Conservation (phyloP, 257 asterid species). For the Lycium barbarum region DNA sequence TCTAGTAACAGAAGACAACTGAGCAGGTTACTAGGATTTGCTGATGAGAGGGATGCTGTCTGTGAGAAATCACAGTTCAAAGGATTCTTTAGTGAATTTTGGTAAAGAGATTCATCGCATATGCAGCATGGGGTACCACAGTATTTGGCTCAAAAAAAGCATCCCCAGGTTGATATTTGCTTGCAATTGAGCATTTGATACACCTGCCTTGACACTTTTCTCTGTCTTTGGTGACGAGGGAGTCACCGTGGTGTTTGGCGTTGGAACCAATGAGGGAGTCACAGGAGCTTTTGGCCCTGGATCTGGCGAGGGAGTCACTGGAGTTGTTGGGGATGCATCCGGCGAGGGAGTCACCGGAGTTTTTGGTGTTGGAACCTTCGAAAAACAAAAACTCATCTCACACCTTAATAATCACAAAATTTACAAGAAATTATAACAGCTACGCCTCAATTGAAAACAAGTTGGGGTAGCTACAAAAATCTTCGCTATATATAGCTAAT, state of each 20-base stretch:
- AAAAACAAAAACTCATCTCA: constrained; percentile 1
- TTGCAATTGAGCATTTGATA: constrained; percentile 51
- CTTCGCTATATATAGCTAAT: neutral
- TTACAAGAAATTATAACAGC: neutral
- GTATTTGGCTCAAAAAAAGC: constrained; percentile 70
- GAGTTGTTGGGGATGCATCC: constrained; percentile 31
- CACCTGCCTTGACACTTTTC: constrained; percentile 60
- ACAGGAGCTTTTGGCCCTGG: constrained; percentile 31
- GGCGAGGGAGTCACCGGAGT: constrained; percentile 8
- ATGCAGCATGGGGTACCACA: constrained; percentile 59
- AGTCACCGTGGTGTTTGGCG: constrained; percentile 27
- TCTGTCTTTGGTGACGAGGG: constrained; percentile 36
- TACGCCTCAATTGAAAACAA: neutral
- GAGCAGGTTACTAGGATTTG: constrained; percentile 56
- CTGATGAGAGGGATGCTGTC: constrained; percentile 54
- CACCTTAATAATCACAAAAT: neutral
- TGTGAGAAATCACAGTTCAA: constrained; percentile 58
- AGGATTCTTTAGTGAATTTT: constrained; percentile 45
- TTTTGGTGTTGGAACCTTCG: constrained; percentile 25
- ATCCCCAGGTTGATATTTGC: constrained; percentile 66
- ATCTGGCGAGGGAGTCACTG: constrained; percentile 20
- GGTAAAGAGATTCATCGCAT: constrained; percentile 70
- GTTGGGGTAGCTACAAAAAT: neutral
- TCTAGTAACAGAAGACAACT: neutral
- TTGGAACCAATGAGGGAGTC: constrained; percentile 33